Base-by-base conservation (phyloP, 2,329 filamentous ascomycete species). In the Periconia macrospinosa region DNA sequence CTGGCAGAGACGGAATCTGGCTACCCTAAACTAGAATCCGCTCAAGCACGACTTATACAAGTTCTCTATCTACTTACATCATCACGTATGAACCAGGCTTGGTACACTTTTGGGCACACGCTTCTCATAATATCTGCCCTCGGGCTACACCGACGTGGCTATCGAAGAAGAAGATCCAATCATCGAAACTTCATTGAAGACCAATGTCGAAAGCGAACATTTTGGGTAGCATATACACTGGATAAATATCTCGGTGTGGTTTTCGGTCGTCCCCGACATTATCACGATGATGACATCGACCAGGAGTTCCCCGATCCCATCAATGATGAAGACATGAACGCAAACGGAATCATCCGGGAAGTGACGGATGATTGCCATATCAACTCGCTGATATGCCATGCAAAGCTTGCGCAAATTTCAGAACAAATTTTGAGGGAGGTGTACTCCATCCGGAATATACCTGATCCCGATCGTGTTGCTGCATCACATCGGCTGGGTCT, bases 211-310 rank as follows among this genome's bases (percentile, higher is more conserved):
- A 83, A 81, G 50, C 74, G 84, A 10, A 81, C 84, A 0, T 87
- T 88, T 41, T 87, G 85, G 85, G 81, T 80, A 2, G 79, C 82
- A 0, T 87, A 87, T 59, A 83, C 80, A 0, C 68, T 87, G 2
- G 84, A 88, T 63, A 84, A 82, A 40, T 86, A 86, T 52, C 68
- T 87, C 1, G 81, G 82, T 15, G 80, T 85, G 6, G 80, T 86
- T 13, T 81, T 86, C 48, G 84, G 84, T 0, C 75, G 84, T 1
- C 84, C 84, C 1, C 68, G 82, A 17, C 75, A 84, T 33, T 81
- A 85, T 15, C 83, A 85, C 48, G 84, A 87, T 41, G 82, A 86
- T 23, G 83, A 87, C 45, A 83, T 86, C 41, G 83, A 86, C 44
- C 83, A 86, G 53, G 78, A 81, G 2, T 75, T 84, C n/a, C 85